Conservation (phyloP, 192 early-diverging fungal genomes). For the Lobulomyces angularis region DNA sequence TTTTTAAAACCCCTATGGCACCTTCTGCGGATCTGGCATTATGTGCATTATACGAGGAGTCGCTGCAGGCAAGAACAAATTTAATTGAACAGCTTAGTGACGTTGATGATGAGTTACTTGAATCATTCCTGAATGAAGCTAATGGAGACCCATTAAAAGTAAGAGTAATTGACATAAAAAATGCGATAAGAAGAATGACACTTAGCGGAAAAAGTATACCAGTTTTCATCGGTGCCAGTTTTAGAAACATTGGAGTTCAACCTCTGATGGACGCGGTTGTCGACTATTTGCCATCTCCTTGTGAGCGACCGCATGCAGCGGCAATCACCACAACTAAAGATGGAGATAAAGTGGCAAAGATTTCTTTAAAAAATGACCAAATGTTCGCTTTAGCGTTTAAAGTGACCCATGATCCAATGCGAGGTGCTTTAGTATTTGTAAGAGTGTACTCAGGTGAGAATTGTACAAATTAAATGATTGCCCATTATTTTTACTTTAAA, state of each 20-base stretch:
- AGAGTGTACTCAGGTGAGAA: slow-evolving; percentile 67
- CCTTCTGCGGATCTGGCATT: slow-evolving; percentile 21
- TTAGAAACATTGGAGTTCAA: slow-evolving; percentile 85
- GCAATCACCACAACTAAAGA: slow-evolving; percentile 31
- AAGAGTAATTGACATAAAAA: slow-evolving; percentile 42
- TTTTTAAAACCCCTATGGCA: slow-evolving; percentile 20
- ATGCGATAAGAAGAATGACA: slow-evolving; percentile 61
- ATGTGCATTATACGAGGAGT: slow-evolving; percentile 23
- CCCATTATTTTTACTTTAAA: slow-evolving; percentile 5
- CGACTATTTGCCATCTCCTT: slow-evolving; percentile 72
- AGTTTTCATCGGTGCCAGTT: slow-evolving; percentile 77
- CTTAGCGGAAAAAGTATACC: slow-evolving; percentile 58
- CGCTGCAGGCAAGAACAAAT: slow-evolving; percentile 41
- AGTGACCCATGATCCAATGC: slow-evolving; percentile 66
- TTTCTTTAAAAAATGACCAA: slow-evolving; percentile 24
- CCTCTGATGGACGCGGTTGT: slow-evolving; percentile 79
- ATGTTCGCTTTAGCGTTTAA: slow-evolving; percentile 91
- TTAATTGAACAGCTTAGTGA: slow-evolving; percentile 76
- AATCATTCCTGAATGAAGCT: slow-evolving; percentile 59
- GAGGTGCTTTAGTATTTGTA: slow-evolving; percentile 86
- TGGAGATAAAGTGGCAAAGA: slow-evolving; percentile 24
- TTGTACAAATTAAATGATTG: slow-evolving; percentile 3
- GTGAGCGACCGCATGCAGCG: slow-evolving; percentile 48
- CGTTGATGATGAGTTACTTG: slow-evolving; percentile 71
- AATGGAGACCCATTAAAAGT: slow-evolving; percentile 58